Evolutionary conservation across 2,329 filamentous ascomycete genomes (phyloP).

Genomic region (Amesomyces nigricolor): DNA sequence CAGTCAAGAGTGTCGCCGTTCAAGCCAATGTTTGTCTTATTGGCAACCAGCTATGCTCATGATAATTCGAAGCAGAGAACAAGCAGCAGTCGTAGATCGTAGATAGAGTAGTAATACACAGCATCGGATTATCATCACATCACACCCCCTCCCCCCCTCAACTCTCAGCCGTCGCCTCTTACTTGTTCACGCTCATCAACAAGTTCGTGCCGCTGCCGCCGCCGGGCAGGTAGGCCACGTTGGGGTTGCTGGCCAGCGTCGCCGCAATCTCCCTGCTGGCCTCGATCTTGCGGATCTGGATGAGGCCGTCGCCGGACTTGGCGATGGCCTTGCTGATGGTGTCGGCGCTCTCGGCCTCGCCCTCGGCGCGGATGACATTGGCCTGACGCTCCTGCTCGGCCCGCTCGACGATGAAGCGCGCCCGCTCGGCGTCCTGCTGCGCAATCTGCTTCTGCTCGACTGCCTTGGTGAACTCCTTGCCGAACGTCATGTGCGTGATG

Average conservation of each 20-base stretch:
- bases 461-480: conserved; percentile 95
- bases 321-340: conserved; percentile 91
- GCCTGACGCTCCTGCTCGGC: conserved; percentile 98
- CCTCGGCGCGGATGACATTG: conserved; percentile 96
- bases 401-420: conserved; percentile 96
- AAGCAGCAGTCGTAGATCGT: conserved; percentile 19
- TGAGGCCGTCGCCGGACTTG: conserved; percentile 86
- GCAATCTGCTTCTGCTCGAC: conserved; percentile 99
- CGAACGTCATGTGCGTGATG: conserved; percentile 99
- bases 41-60: conserved; percentile 10
- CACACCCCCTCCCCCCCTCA: neutral
- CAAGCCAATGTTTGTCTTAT: too few species aligned
- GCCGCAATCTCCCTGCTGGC: conserved; percentile 92
- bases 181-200: conserved; percentile 47
- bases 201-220: conserved; percentile 59
- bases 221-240: conserved; percentile 89
- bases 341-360: conserved; percentile 93
- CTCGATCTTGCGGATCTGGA: conserved; percentile 96
- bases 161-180: conserved; percentile 25
- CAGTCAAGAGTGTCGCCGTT: too few species aligned
- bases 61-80: conserved; percentile 25
- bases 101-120: conserved; percentile 26
- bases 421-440: conserved; percentile 96
- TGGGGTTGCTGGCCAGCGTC: conserved; percentile 83
- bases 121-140: conserved; percentile 10